Evolutionary conservation across 768 basidiomycete genomes (phyloP), one percentile per base, ranked within the genome.

Genomic region (Crassisporium funariophilum): DNA sequence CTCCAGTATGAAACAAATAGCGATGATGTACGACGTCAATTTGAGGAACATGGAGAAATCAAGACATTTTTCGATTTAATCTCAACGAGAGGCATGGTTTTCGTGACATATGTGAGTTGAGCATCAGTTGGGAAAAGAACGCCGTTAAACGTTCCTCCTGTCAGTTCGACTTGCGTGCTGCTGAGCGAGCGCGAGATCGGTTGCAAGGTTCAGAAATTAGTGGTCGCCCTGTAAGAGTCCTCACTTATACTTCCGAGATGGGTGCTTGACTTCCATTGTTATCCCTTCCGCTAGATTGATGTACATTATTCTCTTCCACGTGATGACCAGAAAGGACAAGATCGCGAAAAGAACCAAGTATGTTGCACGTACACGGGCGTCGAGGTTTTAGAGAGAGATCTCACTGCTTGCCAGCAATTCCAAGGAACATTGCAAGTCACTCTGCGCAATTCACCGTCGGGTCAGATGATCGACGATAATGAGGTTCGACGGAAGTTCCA

Each of bases 61-160:
- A 94, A 93, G 70, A 94, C 91, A 1, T 98, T 95, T 66, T 98
- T 98, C 67, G 97, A 99, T 68, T 74, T 98, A 15, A 90, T 98
- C 52, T 80, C 83, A 39, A 95, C 89, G 9, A 79, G 97, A 50
- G 97, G 97, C n/a, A 97, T 99, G 91, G 88, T 98, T 11, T 99
- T 99, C 66, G 88, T 98, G 35, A 99, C 95, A 38, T 99, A 91
- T 65, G 97, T 98, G 71, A 81, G 95, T 82, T 31, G 29, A 31
- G 39, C 35, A 27, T 17, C 27, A 6, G 45, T 35, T 47, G 25
- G 8, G 11, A 20, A 17, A 12, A 23, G 43, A 15, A 41, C 27
- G 13, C 35, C 24, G 33, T 19, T 21, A 24, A 25, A 41, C 60
- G 60, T 25, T 66, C 54, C 35, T n/a, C 50, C 56, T 19, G 15